phyloP scores from a whole-genome alignment of 208 protist species.

The Acanthamoeba lenticulata region DNA sequence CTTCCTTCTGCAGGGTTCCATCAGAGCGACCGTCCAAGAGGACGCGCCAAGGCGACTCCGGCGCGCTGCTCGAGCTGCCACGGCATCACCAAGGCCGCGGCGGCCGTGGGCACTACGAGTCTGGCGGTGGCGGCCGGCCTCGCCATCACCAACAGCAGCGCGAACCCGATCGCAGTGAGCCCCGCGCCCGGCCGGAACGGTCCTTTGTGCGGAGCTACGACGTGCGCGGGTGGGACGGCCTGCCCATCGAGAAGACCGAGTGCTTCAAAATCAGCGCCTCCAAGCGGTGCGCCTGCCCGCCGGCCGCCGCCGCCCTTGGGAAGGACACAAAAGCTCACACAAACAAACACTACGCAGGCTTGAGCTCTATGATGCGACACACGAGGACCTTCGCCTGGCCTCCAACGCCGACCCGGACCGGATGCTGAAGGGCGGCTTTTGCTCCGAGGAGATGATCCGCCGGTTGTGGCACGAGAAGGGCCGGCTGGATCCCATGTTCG shows the following conservation, averaged over 20 bases:
- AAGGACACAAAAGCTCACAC: too few species aligned
- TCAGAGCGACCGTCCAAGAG: constrained; percentile 4
- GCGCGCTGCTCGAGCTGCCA: not conserved
- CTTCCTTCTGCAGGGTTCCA: not conserved
- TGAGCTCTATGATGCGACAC: constrained; percentile 15
- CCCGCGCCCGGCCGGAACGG: too few species aligned
- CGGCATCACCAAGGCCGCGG: not conserved
- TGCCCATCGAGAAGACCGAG: constrained; percentile 37
- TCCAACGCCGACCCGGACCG: constrained; percentile 6
- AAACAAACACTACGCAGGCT: too few species aligned
- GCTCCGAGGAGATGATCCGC: constrained; percentile 27
- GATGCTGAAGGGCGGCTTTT: constrained; percentile 50
- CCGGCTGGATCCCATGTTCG: constrained; percentile 52
- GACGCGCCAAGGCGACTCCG: not conserved
- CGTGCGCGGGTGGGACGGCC: constrained; percentile 18
- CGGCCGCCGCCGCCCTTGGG: not conserved
- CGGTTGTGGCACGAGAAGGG: constrained; percentile 49
- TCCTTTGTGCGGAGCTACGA: not conserved
- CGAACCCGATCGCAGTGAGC: too few species aligned
- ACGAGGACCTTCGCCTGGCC: constrained; percentile 24
- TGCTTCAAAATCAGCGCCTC: constrained; percentile 38
- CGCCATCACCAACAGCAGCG: not conserved
- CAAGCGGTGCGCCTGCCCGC: not conserved
- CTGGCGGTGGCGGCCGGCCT: not conserved
- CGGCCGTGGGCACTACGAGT: not conserved